Evolutionary conservation across 2,329 filamentous ascomycete species (phyloP), one percentile per base, ranked within the genome.

Genomic region (Periconia digitata): DNA sequence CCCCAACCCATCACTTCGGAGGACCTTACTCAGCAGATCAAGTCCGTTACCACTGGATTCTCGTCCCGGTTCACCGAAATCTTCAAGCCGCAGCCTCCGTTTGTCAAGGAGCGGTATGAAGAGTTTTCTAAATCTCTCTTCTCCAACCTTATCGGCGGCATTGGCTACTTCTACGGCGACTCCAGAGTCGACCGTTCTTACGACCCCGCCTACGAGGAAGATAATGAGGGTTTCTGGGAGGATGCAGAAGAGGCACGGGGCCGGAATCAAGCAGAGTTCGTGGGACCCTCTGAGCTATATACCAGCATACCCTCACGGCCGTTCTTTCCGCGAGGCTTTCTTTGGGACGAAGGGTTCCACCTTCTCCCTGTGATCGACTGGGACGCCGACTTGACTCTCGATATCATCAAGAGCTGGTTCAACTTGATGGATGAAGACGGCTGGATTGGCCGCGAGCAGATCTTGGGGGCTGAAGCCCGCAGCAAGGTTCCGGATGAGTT

Each of bases 341-440:
- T 97, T 3, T 99, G 94, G 94, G 94, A 99, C 62, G 94, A 99
- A 71, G 94, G 94, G 0, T 99, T 97, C 73, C 94, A 99, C 65
- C 78, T 99, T 29, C 77, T 96, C 40, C 92, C 92, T 1, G 86
- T 99, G 45, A 82, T 90, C 17, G 92, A 99, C 57, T 99, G 92
- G 89, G 94, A 99, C 67, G 84, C 91, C 44, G 92, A 96, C 64
- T 80, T 97, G 34, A 80, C 76, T 0, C 77, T 85, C 42, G 90
- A 96, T 54, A 90, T 99, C 56, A 82, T 97, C 53, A 89, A 87
- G 74, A 96, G 90, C 72, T 99, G 94, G 94, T 95, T 95, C 75
- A 90, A 86, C 55, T 82, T 95, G 16, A 96, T 97, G 83, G 94
- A 99, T 58, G 88, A 94, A 15, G 91, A 97, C 69, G 94, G 94